Evolutionary conservation across 2,329 filamentous ascomycete species (phyloP).

Genomic region (Ophiostoma sp.): DNA sequence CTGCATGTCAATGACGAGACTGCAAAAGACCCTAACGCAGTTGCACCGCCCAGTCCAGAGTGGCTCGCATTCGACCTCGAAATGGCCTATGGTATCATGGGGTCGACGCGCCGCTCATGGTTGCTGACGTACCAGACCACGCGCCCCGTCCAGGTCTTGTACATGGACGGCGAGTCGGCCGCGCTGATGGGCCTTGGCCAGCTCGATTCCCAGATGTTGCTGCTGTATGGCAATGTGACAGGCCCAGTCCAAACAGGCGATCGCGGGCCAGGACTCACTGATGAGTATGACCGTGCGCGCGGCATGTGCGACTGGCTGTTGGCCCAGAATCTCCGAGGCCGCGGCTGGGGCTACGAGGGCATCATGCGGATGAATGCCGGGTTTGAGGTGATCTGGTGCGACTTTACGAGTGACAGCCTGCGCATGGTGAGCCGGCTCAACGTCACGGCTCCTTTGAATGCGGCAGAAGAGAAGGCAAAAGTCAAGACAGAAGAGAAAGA

Average conservation of each 20-base stretch:
- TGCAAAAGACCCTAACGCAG: constrained; percentile 28
- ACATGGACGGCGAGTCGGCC: constrained; percentile 48
- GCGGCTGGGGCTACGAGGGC: constrained; percentile 46
- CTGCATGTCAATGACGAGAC: constrained; percentile 27
- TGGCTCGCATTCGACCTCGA: constrained; percentile 49
- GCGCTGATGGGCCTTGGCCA: constrained; percentile 43
- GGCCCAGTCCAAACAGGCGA: constrained; percentile 29
- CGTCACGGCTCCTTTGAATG: constrained; percentile 39
- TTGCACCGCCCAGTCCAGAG: constrained; percentile 43
- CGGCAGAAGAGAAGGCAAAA: constrained; percentile 24
- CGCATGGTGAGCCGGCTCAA: constrained; percentile 42
- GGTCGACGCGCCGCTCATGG: constrained; percentile 38
- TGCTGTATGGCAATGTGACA: constrained; percentile 43
- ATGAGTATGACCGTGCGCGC: constrained; percentile 44
- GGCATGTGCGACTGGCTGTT: constrained; percentile 44
- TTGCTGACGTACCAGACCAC: constrained; percentile 47
- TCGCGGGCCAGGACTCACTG: constrained; percentile 35
- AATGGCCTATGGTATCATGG: constrained; percentile 52
- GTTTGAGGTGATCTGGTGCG: constrained; percentile 49
- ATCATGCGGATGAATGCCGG: constrained; percentile 48
- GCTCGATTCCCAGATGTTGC: constrained; percentile 46
- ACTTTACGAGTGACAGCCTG: constrained; percentile 42
- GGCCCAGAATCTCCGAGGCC: constrained; percentile 38
- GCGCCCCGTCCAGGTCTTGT: constrained; percentile 39
- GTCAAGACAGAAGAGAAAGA: not conserved